Base-by-base conservation (phyloP, 169 alveolate genomes). In the Cryptosporidium andersoni region DNA sequence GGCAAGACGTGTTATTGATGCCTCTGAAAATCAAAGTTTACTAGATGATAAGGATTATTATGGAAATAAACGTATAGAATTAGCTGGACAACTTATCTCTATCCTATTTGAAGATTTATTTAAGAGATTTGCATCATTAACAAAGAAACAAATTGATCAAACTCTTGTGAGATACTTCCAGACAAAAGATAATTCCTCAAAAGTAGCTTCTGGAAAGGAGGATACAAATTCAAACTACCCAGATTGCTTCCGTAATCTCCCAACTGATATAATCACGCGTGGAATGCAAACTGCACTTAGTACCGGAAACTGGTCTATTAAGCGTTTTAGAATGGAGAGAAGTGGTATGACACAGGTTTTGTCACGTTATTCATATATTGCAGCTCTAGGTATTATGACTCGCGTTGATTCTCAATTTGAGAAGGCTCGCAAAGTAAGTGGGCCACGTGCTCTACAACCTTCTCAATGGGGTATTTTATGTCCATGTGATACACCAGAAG, bases 401-500 rank as follows among this genome's bases (percentile, higher is more conserved):
- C 92, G 96, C 66, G 92, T 96, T 56, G 96, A 94, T 88, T 94
- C 98, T 64, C 94, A 96, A 82, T 93, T 96, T 82, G 98, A 95
- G 90, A 97, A 97, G 88, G 95, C 97, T 14, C 91, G 98, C 74
- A 96, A 98, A 92, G 96, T 96, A 9, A 91, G 98, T 63, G 99
- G 99, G 0, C 99, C 99, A 8, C 93, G 99, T 47, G 97, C 99
- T 52, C 91, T 98, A 34, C 99, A 97, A 88, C 99, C 99, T 6
- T 95, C 99, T 16, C 99, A 98, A 88, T 98, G 99, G 98, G 99
- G 99, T 5, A 95, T 98, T 92, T 82, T 98, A 11, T 98, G 99
- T 80, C 99, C 99, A 1, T 95, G 99, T 82, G 99, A 98, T 89
- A 98, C 99, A 2, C 99, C 99, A 2, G 99, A 98, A 81, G 99